phyloP scores from a whole-genome alignment of 805 yeast genomes.

The Saccharomycopsis sp. region DNA sequence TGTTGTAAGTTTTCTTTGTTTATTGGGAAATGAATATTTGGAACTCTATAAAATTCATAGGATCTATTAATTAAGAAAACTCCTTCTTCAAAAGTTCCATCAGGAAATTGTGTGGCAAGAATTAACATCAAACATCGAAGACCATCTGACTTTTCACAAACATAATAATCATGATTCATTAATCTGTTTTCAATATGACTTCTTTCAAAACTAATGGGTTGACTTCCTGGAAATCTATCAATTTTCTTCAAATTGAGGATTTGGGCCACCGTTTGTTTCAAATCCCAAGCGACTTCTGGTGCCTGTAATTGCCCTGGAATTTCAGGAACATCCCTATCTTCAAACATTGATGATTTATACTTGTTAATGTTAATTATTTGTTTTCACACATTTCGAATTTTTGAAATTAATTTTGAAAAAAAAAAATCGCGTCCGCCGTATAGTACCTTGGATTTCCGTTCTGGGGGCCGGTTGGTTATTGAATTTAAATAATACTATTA shows the following conservation, averaged over 20 bases:
- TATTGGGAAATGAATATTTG: conserved; percentile 75
- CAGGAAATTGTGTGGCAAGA: conserved; percentile 36
- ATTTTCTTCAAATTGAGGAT: conserved; percentile 45
- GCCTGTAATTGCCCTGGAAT: conserved; percentile 82
- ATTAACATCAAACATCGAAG: conserved; percentile 70
- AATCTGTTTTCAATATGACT: conserved; percentile 57
- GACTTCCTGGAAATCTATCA: conserved; percentile 73
- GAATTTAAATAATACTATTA: no score
- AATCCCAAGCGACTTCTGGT: conserved; percentile 54
- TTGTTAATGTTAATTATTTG: no score
- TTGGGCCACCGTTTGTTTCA: conserved; percentile 58
- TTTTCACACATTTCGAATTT: no score
- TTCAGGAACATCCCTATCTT: conserved; percentile 51
- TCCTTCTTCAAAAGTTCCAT: conserved; percentile 73
- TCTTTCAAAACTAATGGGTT: conserved; percentile 84
- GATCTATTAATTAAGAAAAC: conserved; percentile 83
- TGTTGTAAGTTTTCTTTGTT: conserved; percentile 35
- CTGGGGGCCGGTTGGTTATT: no score
- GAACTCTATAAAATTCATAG: conserved; percentile 74
- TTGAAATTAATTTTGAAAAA: no score
- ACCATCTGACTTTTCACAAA: conserved; percentile 96
- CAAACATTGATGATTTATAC: no score
- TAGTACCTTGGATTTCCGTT: no score
- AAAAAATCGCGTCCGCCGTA: no score
- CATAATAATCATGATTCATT: conserved; percentile 68